A percentile compares a stretch with the other conserved stretches of the same genome.
phyloP scores from a whole-genome alignment of 768 basidiomycete genomes.

The Pleurotus salmoneostramineus region DNA sequence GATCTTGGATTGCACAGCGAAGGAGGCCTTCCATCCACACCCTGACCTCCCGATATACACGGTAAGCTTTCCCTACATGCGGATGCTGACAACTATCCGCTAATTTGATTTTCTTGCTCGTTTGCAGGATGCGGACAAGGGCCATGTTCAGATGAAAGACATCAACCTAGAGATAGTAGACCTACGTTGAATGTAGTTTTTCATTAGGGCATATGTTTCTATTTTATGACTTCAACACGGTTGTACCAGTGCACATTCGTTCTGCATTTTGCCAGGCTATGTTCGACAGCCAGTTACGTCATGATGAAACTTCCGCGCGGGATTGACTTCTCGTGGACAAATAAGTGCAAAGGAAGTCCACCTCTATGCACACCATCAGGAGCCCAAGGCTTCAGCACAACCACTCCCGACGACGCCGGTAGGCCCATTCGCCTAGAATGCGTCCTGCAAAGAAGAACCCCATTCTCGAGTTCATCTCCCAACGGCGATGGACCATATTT shows the following conservation, averaged over 20 bases:
- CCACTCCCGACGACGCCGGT: neutral
- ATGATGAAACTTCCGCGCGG: neutral
- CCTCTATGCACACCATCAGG: neutral
- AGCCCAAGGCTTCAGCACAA: neutral
- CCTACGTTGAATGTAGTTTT: conserved; percentile 40
- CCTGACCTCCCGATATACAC: conserved; percentile 83
- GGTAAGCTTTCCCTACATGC: conserved; percentile 37
- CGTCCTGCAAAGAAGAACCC: neutral
- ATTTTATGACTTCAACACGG: no score
- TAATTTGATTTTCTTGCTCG: neutral
- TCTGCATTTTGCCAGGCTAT: no score
- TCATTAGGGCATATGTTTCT: neutral
- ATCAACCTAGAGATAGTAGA: conserved; percentile 80
- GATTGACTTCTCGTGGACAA: neutral
- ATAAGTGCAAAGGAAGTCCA: neutral
- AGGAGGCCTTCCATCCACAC: conserved; percentile 85
- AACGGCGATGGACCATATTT: conserved; percentile 34
- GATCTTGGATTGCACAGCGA: conserved; percentile 62
- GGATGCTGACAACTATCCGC: neutral
- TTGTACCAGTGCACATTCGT: no score
- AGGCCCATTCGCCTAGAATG: conserved; percentile 2
- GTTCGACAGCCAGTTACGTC: no score
- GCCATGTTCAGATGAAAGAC: conserved; percentile 79
- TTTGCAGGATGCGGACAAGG: conserved; percentile 75
- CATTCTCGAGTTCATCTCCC: conserved; percentile 7